These are phyloP conservation scores for Quillaja saponaria DNA, from an alignment of 306 rosid genomes.

Conservation along the genomic window DNA sequence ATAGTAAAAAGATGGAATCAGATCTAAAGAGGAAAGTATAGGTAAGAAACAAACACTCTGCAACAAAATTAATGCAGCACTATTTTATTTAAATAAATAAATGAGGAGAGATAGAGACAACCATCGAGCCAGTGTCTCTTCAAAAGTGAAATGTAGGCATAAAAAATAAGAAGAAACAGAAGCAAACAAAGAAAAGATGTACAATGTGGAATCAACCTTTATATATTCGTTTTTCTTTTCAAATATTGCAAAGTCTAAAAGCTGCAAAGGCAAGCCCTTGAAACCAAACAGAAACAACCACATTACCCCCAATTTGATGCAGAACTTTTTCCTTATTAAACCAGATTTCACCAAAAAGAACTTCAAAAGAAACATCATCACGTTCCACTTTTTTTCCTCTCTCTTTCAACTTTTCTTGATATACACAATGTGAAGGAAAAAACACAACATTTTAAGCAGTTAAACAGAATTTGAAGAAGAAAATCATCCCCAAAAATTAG, in stretches of 20 bases:
- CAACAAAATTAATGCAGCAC: conserved; percentile 36
- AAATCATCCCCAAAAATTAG: conserved; percentile 22
- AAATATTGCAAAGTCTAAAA: conserved; percentile 34
- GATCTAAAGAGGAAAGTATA: conserved; percentile 37
- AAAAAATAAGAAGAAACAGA: conserved; percentile 29
- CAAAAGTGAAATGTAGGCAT: conserved; percentile 15
- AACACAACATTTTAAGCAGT: background rate
- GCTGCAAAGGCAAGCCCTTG: conserved; percentile 50
- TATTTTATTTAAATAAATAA: conserved; percentile 27
- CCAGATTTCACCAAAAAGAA: conserved; percentile 32
- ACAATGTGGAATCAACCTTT: conserved; percentile 36
- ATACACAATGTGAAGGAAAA: background rate
- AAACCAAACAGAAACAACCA: conserved; percentile 35
- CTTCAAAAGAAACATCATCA: conserved; percentile 45
- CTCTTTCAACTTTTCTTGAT: no score
- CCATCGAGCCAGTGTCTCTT: background rate
- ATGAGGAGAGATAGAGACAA: background rate
- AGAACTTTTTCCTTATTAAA: conserved; percentile 14
- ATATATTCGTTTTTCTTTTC: conserved; percentile 44
- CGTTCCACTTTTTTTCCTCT: background rate
- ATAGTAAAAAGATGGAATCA: conserved; percentile 42
- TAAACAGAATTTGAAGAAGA: background rate
- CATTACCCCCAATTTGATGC: conserved; percentile 24
- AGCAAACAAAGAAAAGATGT: conserved; percentile 36
- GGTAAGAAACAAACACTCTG: conserved; percentile 11